Evolutionary conservation across 2,329 filamentous ascomycete species (phyloP).

Genomic region (Fusarium marasasianum): DNA sequence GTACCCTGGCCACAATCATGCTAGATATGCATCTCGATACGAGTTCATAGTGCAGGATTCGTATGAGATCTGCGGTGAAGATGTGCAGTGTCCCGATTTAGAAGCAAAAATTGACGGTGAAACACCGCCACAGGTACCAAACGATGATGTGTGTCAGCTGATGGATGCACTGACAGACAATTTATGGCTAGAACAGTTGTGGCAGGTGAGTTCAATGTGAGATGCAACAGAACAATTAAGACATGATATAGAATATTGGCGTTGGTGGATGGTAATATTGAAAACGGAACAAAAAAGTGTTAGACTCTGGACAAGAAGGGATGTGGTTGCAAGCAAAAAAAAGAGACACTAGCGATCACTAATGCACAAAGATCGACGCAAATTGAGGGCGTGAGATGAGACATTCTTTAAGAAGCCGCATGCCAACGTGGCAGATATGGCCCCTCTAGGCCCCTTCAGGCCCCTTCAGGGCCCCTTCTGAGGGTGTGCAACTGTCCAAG

Average conservation of each 20-base stretch:
- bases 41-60: constrained; percentile 2
- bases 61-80: constrained; percentile 11
- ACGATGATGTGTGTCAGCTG: constrained; percentile 23
- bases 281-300: neutral
- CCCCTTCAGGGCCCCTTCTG: neutral
- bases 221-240: neutral
- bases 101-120: constrained; percentile 26
- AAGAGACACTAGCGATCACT: constrained; percentile 15
- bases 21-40: constrained; percentile 1
- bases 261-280: neutral
- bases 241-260: neutral
- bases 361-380: constrained; percentile 23
- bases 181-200: neutral
- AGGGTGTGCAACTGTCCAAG: constrained; percentile 4
- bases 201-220: constrained; percentile 1
- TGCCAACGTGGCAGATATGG: constrained; percentile 29
- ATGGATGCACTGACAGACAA: constrained; percentile 4
- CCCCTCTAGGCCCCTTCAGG: neutral
- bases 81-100: constrained; percentile 33
- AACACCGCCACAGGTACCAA: constrained; percentile 32
- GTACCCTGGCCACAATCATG: neutral
- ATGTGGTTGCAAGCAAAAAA: constrained; percentile 1
- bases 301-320: neutral
- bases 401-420: constrained; percentile 15
- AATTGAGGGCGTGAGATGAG: constrained; percentile 27